Percentiles rank a stretch among this genome's conserved stretches.
Evolutionary conservation across 306 rosid species (phyloP).

Genomic region (Cucurbita pepo): DNA sequence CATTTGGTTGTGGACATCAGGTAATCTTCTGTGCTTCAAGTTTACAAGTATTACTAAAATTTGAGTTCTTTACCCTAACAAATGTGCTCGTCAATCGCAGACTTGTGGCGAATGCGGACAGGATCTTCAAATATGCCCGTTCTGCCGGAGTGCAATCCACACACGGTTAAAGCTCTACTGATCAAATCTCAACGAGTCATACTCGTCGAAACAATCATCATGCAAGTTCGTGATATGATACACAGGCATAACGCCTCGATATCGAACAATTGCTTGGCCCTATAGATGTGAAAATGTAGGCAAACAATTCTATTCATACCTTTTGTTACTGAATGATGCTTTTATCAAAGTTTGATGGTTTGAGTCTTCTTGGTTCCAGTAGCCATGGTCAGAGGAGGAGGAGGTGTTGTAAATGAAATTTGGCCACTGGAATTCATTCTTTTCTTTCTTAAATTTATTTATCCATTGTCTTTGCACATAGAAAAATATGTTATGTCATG

Average conservation of each 20-base stretch:
- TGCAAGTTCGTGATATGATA: neutral
- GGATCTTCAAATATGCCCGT: constrained; percentile 68
- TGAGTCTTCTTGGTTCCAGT: neutral
- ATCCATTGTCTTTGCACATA: neutral
- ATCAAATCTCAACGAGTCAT: constrained; percentile 1
- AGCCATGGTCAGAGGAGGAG: neutral
- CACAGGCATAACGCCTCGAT: neutral
- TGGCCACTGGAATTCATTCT: neutral
- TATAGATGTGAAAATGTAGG: neutral
- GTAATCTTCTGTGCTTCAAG: constrained; percentile 17
- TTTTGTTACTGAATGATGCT: neutral
- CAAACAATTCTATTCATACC: neutral
- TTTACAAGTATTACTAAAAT: neutral
- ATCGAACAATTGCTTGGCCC: neutral
- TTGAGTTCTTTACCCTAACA: neutral
- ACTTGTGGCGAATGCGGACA: constrained; percentile 80
- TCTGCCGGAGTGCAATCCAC: constrained; percentile 54
- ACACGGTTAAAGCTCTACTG: constrained; percentile 74
- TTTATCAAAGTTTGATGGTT: neutral
- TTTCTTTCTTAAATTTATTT: neutral
- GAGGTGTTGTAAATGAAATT: neutral
- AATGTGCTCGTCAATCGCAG: constrained; percentile 16
- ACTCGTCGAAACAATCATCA: neutral
- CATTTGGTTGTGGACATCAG: constrained; percentile 98
- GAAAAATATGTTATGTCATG: neutral